A percentile compares a stretch with the other conserved stretches of the same genome.
phyloP scores from a whole-genome alignment of 495 filamentous ascomycete genomes.

The Xylaria longipes region DNA sequence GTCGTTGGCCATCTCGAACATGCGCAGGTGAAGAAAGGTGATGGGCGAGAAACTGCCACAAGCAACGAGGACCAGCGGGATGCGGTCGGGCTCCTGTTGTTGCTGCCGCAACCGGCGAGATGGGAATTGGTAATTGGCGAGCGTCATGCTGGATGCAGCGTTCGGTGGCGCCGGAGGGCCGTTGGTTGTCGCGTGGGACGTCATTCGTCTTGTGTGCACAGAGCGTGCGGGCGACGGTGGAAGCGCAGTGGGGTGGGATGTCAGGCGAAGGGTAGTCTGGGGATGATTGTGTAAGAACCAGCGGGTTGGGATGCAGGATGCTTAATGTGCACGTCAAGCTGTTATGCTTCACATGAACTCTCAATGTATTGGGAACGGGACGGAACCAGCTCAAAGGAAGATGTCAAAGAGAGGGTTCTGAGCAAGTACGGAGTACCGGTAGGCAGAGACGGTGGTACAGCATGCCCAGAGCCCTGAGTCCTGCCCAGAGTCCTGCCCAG shows the following conservation, averaged over 20 bases:
- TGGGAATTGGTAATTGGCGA: conserved; percentile 74
- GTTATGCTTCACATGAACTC: not conserved
- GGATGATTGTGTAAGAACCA: not conserved
- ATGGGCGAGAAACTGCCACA: conserved; percentile 91
- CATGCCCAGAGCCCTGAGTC: too few species aligned
- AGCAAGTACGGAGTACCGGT: too few species aligned
- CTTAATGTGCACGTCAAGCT: not conserved
- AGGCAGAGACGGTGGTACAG: not conserved
- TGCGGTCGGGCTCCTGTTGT: conserved; percentile 73
- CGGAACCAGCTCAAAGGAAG: not conserved
- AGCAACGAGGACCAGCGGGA: conserved; percentile 81
- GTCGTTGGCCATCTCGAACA: conserved; percentile 72
- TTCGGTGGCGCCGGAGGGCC: conserved; percentile 22
- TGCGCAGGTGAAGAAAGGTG: conserved; percentile 87
- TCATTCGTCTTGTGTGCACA: conserved; percentile 21
- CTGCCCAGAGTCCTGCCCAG: too few species aligned
- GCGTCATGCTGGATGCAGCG: conserved; percentile 39
- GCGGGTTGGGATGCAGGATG: not conserved
- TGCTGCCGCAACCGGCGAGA: conserved; percentile 68
- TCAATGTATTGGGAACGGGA: not conserved
- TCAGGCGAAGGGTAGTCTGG: not conserved
- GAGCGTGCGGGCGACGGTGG: not conserved
- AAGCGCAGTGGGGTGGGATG: not conserved
- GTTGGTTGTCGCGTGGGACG: conserved; percentile 22
- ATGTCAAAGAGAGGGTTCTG: conserved; percentile 2